Evolutionary conservation across 768 basidiomycete species (phyloP), one percentile per base, ranked within the genome.

Genomic region (Trametes coccinea): DNA sequence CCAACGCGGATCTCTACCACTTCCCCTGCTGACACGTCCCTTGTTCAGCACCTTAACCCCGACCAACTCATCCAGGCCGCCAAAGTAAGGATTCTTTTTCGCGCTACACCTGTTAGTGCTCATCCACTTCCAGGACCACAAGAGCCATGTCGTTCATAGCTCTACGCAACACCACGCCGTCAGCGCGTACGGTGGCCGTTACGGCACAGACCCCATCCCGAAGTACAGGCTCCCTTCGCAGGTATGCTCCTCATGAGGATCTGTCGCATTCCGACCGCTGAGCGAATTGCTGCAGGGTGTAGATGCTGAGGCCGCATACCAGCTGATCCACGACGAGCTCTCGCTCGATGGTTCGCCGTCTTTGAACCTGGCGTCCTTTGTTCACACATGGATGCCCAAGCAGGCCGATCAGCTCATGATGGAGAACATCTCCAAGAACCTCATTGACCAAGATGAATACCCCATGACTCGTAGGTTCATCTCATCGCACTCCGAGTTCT

Each of bases 361-460:
- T 33, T 81, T 86, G 72, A 87, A 87, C 72, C 76, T 89, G 13
- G 86, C 87, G 0, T 85, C 84, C 16, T 87, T 89, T 63, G 87
- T 89, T 6, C 79, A 85, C 54, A 88, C 87, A 1, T 86, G 82
- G 81, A 85, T 85, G 83, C 80, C 82, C 33, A 74, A 76, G 9
- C 66, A 77, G 43, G 83, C 78, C 29, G 73, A 82, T 62, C 80
- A 80, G 64, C 78, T 88, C 56, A 83, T 87, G 80, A 62, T 78
- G 56, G 87, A 88, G 73, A 87, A 87, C 69, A 77, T 87, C 58
- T 77, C 78, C 68, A 88, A 88, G 73, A 89, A 89, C 70, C 72
- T 88, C 34, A 86, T 87, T 40, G 87, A 88, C 68, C 81, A 83
- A 64, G 87, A 88, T 61, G 88, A 89, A 68, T 89, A 88, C 69